These are phyloP conservation scores for Ceratocystis colombiana DNA, from an alignment of 2,329 filamentous ascomycete species.

Conservation along the genomic window DNA sequence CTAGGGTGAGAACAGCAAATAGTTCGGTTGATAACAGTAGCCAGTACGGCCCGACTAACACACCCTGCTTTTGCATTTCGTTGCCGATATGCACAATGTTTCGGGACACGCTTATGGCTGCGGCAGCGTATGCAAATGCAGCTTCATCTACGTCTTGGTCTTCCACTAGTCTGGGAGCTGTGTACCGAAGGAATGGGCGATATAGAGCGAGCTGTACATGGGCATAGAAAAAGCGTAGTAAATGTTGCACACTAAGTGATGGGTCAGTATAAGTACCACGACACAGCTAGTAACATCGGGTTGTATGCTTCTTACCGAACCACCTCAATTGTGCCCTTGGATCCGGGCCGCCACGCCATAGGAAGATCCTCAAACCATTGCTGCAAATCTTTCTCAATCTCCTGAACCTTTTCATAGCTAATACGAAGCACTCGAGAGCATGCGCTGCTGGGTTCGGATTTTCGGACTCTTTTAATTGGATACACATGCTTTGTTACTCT, in stretches of 20 bases:
- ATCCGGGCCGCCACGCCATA: conserved; percentile 64
- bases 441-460: conserved; percentile 39
- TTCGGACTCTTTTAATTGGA: conserved; percentile 31
- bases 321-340: conserved; percentile 63
- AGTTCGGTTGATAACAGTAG: conserved; percentile 78
- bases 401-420: conserved; percentile 52
- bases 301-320: conserved; percentile 52
- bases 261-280: not conserved
- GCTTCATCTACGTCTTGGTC: conserved; percentile 58
- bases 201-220: conserved; percentile 78
- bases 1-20: conserved; percentile 66
- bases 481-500: conserved; percentile 58
- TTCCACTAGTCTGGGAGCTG: conserved; percentile 52
- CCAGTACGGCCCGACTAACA: conserved; percentile 76
- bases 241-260: conserved; percentile 52
- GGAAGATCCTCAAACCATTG: conserved; percentile 60
- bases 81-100: conserved; percentile 73
- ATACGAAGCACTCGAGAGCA: conserved; percentile 41
- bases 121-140: conserved; percentile 62
- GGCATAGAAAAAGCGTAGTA: conserved; percentile 68
- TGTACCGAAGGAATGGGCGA: conserved; percentile 73
- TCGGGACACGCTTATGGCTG: conserved; percentile 51
- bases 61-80: conserved; percentile 63
- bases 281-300: not conserved
- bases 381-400: conserved; percentile 54